Percentiles rank a stretch among this genome's conserved stretches.
Conservation (phyloP, 371 early-diverging fungal genomes). For the Mucor saturninus region DNA sequence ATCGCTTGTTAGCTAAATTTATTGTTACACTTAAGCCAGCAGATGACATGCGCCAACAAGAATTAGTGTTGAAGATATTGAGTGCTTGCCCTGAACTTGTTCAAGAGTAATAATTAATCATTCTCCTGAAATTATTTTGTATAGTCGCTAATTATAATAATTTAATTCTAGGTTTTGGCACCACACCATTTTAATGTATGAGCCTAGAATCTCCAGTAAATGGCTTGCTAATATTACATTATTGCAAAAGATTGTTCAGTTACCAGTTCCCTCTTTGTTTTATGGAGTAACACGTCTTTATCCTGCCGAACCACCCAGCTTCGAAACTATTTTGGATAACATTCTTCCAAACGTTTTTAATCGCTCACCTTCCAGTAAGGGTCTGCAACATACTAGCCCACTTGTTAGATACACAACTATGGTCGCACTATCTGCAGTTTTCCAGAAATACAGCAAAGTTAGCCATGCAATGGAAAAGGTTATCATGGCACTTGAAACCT, state of each 20-base stretch:
- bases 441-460: constrained; percentile 69
- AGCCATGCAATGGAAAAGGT: constrained; percentile 36
- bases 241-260: constrained; percentile 66
- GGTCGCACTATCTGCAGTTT: constrained; percentile 59
- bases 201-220: constrained; percentile 77
- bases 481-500: constrained; percentile 30
- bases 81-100: constrained; percentile 80
- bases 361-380: constrained; percentile 63
- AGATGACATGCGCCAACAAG: constrained; percentile 72
- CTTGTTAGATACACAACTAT: constrained; percentile 73
- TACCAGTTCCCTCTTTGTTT: constrained; percentile 72
- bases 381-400: constrained; percentile 70
- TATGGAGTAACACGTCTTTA: constrained; percentile 54
- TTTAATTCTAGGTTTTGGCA: constrained; percentile 65
- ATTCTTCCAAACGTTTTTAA: constrained; percentile 70
- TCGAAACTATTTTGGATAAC: constrained; percentile 65
- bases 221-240: constrained; percentile 83
- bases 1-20: constrained; percentile 67
- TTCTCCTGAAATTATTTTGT: background rate
- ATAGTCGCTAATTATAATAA: background rate
- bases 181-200: constrained; percentile 63
- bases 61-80: constrained; percentile 68
- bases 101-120: constrained; percentile 56
- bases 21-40: constrained; percentile 65
- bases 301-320: constrained; percentile 64